Base-by-base conservation (phyloP, 345 rosid genomes). In the Populus davidiana region DNA sequence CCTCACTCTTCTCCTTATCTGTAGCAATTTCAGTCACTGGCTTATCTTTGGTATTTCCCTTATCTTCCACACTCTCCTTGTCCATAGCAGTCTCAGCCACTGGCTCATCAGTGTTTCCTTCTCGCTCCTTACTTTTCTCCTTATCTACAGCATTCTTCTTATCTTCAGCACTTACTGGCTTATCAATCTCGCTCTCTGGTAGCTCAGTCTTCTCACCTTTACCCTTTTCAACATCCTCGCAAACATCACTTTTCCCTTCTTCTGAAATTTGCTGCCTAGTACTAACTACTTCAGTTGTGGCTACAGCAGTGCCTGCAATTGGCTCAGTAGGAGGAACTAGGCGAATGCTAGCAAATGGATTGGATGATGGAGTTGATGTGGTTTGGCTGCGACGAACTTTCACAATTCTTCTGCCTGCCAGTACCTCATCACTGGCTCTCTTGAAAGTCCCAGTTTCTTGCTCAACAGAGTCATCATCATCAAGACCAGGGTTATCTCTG, bases 391-490 rank as follows among this genome's bases (percentile, higher is more conserved):
- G 96, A 65, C 94, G 90, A 79, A 93, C 90, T 82, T 84, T 89
- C 66, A 96, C 88, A 43, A 93, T 96, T 82, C 91, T 90, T 85
- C 99, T 87, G 52, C 79, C 77, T 27, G 99, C 95, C 71, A 96
- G 81, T 6, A 96, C 95, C 79, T 96, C 97, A 59, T 91, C 96
- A 81, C 86, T 92, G 59, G 99, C 99, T 85, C 79, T 91, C 87
- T 96, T 91, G 85, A 96, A 96, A 86, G 98, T 92, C 75, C 96
- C 93, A 70, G 81, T 78, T 85, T 87, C 95, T 71, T 74, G 79
- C 66, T 86, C 99, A 70, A 77, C 38, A 71, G 89, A 81, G 78
- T 89, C 93, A 41, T 95, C 93, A 38, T 96, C 98, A 84, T 93
- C 97, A 67, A 90, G 90, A 56, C 91, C 97, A 67, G 93, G 93